Conservation (phyloP, 352 stramenopile species). For the Detonula confervacea region DNA sequence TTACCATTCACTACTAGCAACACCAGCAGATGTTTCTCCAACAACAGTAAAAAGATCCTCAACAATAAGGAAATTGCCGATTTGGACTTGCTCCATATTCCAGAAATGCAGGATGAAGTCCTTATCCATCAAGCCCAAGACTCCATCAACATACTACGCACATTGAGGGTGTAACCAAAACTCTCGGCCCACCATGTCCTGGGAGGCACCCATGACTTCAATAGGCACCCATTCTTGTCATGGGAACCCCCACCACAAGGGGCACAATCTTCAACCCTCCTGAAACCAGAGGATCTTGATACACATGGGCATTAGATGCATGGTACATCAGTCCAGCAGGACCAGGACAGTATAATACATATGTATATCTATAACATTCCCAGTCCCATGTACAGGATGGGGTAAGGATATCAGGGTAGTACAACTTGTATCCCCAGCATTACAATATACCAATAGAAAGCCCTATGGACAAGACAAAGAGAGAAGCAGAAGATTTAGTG, state of each 20-base stretch:
- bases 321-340: conserved; percentile 53
- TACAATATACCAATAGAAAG: neutral
- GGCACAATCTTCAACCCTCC: conserved; percentile 38
- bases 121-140: conserved; percentile 45
- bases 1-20: too few relatives aligned
- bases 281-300: conserved; percentile 17
- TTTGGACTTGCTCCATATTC: too few relatives aligned
- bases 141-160: conserved; percentile 50
- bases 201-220: conserved; percentile 40
- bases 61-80: too few relatives aligned
- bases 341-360: conserved; percentile 45
- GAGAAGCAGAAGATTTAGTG: neutral
- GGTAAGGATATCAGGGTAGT: neutral
- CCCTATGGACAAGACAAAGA: neutral
- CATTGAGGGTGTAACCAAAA: conserved; percentile 35
- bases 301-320: conserved; percentile 18
- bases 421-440: neutral
- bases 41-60: too few relatives aligned
- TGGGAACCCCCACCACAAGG: conserved; percentile 35
- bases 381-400: conserved; percentile 1
- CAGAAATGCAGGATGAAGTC: too few relatives aligned
- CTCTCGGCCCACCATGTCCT: conserved; percentile 41
- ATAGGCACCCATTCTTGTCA: conserved; percentile 39
- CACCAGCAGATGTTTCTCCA: too few relatives aligned
- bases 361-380: conserved; percentile 40